These are phyloP conservation scores for Ganoderma multipileum DNA, from an alignment of 1,284 basidiomycete species.

Conservation along the genomic window DNA sequence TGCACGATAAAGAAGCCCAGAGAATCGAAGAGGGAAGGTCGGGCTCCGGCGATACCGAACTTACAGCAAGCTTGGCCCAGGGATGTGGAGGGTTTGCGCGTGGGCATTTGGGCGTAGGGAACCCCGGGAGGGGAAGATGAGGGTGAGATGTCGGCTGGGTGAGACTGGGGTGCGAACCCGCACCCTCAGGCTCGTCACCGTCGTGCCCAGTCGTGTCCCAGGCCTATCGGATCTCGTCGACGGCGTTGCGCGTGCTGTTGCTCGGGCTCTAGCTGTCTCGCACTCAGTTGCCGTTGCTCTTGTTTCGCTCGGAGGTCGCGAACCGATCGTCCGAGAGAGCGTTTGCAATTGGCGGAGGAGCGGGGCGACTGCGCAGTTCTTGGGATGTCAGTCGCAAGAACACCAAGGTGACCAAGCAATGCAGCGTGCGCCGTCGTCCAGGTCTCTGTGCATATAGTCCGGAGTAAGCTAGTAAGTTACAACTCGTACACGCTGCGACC, in stretches of 20 bases:
- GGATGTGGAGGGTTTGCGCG: background rate
- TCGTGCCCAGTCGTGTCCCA: background rate
- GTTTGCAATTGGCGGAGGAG: background rate
- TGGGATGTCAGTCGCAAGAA: background rate
- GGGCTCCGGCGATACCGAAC: background rate
- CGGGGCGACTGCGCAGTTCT: background rate
- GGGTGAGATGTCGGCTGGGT: background rate
- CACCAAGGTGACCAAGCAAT: background rate
- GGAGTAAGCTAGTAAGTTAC: no score
- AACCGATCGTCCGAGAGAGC: background rate
- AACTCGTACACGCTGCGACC: background rate
- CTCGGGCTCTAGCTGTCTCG: background rate
- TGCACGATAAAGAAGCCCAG: constrained; percentile 4
- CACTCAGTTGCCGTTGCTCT: background rate
- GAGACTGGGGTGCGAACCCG: constrained; percentile 2
- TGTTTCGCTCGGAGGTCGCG: background rate
- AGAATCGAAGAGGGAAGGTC: background rate
- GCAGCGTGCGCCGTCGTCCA: no score
- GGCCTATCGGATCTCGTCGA: background rate
- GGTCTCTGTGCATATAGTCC: no score
- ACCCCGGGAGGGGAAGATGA: background rate
- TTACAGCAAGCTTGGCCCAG: background rate
- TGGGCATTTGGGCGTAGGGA: background rate
- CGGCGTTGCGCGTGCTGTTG: background rate
- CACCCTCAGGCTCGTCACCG: no score